Conservation (phyloP, 306 rosid species). For the Hippophae rhamnoides region DNA sequence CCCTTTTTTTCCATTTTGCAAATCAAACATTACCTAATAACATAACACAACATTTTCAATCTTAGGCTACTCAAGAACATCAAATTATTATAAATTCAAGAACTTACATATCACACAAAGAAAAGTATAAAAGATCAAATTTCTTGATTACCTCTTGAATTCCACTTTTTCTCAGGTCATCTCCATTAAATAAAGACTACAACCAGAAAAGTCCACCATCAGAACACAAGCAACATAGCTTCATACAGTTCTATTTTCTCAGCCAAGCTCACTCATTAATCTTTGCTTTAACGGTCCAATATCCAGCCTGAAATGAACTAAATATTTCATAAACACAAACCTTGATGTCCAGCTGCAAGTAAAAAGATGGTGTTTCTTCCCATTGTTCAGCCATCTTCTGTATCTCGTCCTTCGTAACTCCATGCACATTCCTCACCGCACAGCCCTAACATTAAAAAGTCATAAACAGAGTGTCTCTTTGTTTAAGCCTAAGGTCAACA, state of each 20-base stretch:
- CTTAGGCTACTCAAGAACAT: no score
- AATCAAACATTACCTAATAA: no score
- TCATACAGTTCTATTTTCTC: neutral
- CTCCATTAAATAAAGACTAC: constrained; percentile 83
- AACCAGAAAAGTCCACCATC: constrained; percentile 23
- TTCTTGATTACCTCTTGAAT: constrained; percentile 65
- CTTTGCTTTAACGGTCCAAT: constrained; percentile 5
- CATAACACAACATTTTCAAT: no score
- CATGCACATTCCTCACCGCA: constrained; percentile 92
- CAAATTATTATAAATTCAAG: no score
- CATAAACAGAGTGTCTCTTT: constrained; percentile 1
- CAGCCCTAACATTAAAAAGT: constrained; percentile 61
- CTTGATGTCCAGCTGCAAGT: constrained; percentile 75
- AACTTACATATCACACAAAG: no score
- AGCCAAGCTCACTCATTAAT: neutral
- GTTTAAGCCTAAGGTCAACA: neutral
- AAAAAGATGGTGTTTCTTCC: constrained; percentile 82
- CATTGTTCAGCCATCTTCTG: constrained; percentile 75
- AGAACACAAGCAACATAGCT: constrained; percentile 11
- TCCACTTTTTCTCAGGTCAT: constrained; percentile 70
- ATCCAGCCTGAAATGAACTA: neutral
- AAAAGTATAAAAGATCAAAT: no score
- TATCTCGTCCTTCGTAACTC: constrained; percentile 61
- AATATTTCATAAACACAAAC: constrained; percentile 31
- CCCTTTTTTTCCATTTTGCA: no score